These are phyloP conservation scores for Marasmius tenuissimus DNA, from an alignment of 1,284 basidiomycete genomes.

Conservation along the genomic window DNA sequence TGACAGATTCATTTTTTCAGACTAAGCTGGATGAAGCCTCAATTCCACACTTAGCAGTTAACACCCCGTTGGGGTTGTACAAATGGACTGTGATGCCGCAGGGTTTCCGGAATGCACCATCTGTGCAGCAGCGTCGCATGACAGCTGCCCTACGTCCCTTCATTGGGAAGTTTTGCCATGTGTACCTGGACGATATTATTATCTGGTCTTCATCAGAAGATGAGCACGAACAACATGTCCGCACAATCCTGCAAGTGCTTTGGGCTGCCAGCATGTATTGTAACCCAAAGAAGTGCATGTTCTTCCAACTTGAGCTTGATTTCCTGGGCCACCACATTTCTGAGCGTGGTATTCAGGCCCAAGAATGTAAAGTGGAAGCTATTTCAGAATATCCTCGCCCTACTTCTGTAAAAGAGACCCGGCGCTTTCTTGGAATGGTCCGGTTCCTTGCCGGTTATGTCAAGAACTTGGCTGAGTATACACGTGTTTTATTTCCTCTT, in stretches of 20 bases:
- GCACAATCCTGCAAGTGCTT: conserved; percentile 24
- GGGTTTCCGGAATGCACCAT: conserved; percentile 29
- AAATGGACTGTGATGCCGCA: conserved; percentile 38
- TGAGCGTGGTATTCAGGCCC: conserved; percentile 19
- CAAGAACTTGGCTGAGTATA: conserved; percentile 23
- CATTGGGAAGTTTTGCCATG: conserved; percentile 18
- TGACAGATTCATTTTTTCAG: conserved; percentile 40
- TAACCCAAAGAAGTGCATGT: conserved; percentile 22
- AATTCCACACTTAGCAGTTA: conserved; percentile 26
- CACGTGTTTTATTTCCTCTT: conserved; percentile 23
- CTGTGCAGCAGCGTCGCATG: conserved; percentile 29
- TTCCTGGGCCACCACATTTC: conserved; percentile 30
- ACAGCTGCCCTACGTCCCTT: conserved; percentile 22
- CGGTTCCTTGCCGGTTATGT: conserved; percentile 29
- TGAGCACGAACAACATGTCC: conserved; percentile 31
- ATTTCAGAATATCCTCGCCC: conserved; percentile 24
- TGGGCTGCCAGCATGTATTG: conserved; percentile 21
- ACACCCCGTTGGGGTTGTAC: conserved; percentile 30
- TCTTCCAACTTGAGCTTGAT: conserved; percentile 11
- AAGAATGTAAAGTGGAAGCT: conserved; percentile 9
- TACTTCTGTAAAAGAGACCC: conserved; percentile 18
- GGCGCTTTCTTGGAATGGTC: conserved; percentile 30
- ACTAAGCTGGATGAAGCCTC: conserved; percentile 30
- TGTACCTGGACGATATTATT: conserved; percentile 31
- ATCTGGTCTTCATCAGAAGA: conserved; percentile 30